Evolutionary conservation across 2,329 filamentous ascomycete species (phyloP).

Genomic region (Exophiala calicioides): DNA sequence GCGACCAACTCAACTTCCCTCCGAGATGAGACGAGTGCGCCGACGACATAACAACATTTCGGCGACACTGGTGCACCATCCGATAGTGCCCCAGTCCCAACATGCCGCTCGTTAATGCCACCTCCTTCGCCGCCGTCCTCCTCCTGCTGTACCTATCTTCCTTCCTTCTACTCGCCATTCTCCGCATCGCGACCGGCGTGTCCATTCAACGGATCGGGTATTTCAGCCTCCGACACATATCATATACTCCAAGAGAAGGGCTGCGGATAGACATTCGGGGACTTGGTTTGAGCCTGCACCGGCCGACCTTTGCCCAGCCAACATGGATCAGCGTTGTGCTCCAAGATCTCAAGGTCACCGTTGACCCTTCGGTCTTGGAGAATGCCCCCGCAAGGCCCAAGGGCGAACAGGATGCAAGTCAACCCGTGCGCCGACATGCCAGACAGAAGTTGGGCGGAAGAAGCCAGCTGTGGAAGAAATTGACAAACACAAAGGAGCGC

Average conservation of each 20-base stretch:
- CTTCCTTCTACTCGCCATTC: conserved; percentile 88
- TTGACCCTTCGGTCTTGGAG: conserved; percentile 71
- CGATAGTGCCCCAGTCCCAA: not conserved
- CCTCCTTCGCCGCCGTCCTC: conserved; percentile 83
- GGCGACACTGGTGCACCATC: conserved; percentile 3
- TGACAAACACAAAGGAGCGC: conserved; percentile 77
- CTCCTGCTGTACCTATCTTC: conserved; percentile 86
- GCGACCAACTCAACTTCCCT: not conserved
- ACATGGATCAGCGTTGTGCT: conserved; percentile 93
- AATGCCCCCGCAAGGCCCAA: conserved; percentile 11
- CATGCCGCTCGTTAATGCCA: conserved; percentile 59
- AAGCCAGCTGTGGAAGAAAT: conserved; percentile 76
- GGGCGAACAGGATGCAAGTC: conserved; percentile 22
- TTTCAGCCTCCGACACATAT: conserved; percentile 84
- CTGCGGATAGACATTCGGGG: conserved; percentile 86
- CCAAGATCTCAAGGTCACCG: conserved; percentile 78
- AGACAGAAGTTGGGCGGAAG: conserved; percentile 37
- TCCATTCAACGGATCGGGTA: conserved; percentile 96
- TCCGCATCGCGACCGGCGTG: conserved; percentile 88
- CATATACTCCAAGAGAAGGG: conserved; percentile 86
- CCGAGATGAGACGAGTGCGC: conserved; percentile 9
- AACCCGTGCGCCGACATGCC: conserved; percentile 31
- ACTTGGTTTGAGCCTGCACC: conserved; percentile 82
- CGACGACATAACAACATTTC: not conserved
- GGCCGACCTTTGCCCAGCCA: conserved; percentile 93